A percentile compares a stretch with the other conserved stretches of the same genome.
Conservation (phyloP, 768 basidiomycete genomes). For the Collybia sordida region DNA sequence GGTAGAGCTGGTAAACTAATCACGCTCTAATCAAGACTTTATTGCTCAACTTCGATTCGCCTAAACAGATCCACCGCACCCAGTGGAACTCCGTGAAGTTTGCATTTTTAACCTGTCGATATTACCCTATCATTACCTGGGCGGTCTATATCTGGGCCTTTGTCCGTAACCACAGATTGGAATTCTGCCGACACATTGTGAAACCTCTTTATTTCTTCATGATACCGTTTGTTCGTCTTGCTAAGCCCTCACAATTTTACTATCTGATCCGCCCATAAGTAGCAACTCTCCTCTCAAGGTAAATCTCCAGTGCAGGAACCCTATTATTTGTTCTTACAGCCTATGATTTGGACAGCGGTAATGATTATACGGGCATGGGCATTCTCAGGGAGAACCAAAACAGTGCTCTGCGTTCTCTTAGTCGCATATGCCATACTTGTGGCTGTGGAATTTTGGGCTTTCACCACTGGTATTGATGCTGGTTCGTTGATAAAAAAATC, state of each 20-base stretch:
- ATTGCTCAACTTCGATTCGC: neutral
- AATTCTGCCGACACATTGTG: slow-evolving; percentile 16
- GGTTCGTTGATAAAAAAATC: slow-evolving; percentile 6
- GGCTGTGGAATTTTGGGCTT: slow-evolving; percentile 20
- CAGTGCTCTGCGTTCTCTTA: slow-evolving; percentile 10
- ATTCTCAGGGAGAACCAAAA: slow-evolving; percentile 20
- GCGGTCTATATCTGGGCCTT: slow-evolving; percentile 24
- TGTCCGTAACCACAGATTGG: slow-evolving; percentile 15
- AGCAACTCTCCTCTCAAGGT: slow-evolving; percentile 22
- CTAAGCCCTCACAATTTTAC: neutral
- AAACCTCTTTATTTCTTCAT: slow-evolving; percentile 19
- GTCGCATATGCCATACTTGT: slow-evolving; percentile 13
- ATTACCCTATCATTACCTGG: slow-evolving; percentile 22
- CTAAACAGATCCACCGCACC: slow-evolving; percentile 17
- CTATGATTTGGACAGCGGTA: slow-evolving; percentile 14
- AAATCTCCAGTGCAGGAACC: too few relatives aligned
- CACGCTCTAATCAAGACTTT: neutral
- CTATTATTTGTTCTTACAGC: neutral
- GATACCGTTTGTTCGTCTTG: slow-evolving; percentile 19
- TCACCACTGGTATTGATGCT: slow-evolving; percentile 12
- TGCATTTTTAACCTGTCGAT: slow-evolving; percentile 23
- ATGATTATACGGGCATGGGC: slow-evolving; percentile 24
- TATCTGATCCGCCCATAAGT: too few relatives aligned
- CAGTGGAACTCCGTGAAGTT: slow-evolving; percentile 21
- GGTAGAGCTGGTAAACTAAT: slow-evolving; percentile 13